Percentiles rank a stretch among this genome's conserved stretches.
Evolutionary conservation across 2,329 filamentous ascomycete species (phyloP).

Genomic region (Dactylellina parvicollis): DNA sequence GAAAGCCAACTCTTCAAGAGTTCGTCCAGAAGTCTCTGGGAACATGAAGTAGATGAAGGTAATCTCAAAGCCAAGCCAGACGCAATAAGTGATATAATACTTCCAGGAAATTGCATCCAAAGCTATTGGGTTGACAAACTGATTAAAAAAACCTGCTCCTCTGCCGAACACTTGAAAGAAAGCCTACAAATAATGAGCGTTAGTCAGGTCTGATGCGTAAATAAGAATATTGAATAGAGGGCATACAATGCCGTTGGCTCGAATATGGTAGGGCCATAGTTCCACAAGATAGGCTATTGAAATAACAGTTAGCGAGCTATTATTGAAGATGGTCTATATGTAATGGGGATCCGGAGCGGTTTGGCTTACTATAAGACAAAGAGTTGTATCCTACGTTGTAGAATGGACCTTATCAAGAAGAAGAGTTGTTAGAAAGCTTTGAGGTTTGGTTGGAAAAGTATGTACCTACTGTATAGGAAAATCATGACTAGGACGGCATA

Average conservation of each 20-base stretch:
- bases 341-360: not conserved
- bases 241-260: constrained; percentile 68
- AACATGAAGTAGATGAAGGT: constrained; percentile 64
- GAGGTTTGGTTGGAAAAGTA: not conserved
- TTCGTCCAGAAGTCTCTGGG: constrained; percentile 63
- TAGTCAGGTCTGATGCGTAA: not conserved
- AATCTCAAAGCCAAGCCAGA: constrained; percentile 63
- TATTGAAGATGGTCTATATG: not conserved
- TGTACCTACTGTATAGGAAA: constrained; percentile 61
- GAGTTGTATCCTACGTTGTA: constrained; percentile 76
- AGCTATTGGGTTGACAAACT: constrained; percentile 65
- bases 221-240: constrained; percentile 56
- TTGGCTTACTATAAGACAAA: constrained; percentile 69
- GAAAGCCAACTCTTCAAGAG: constrained; percentile 65
- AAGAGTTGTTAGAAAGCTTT: not conserved
- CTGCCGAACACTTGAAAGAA: constrained; percentile 61
- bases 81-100: constrained; percentile 63
- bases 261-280: constrained; percentile 69
- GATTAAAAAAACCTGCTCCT: constrained; percentile 65
- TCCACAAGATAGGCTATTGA: constrained; percentile 67
- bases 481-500: constrained; percentile 63
- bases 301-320: not conserved
- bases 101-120: constrained; percentile 63
- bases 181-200: constrained; percentile 33
- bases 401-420: constrained; percentile 60